Base-by-base conservation (phyloP, 2,329 filamentous ascomycete genomes). In the Ophiobolus disseminans region DNA sequence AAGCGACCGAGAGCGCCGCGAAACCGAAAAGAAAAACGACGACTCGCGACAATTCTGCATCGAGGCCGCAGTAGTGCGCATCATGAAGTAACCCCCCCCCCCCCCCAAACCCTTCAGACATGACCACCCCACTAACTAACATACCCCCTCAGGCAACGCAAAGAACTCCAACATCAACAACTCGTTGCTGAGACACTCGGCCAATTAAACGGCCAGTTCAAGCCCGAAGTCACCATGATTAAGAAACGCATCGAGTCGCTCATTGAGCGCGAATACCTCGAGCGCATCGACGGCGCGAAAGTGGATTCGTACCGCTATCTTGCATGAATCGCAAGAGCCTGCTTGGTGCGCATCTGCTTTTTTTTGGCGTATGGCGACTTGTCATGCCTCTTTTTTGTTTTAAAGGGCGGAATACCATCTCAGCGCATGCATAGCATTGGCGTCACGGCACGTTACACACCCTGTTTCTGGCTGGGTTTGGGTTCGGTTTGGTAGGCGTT, bases 181-280 rank as follows among this genome's bases (percentile, higher is more conserved):
- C 84, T 93, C 41, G 78, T 91, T 32, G 82, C 80, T 14, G 88
- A 92, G 71, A 88, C 90, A 10, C 82, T 92, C 46, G 76, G 80
- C n/a, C 86, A 90, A 64, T 78, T 92, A 14, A 78, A 78, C 0
- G 75, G 78, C 40, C 86, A 87, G 34, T 93, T 93, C 78, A 87
- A 85, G 64, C 89, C 89, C 0, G 88, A 92, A 47, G 81, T 92
- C 26, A 79, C 80, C 22, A 85, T 92, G 75, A 87, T 93, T 75
- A 93, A 93, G 79, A 87, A 85, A 69, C 85, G 86, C n/a, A 87
- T 93, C 50, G 89, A 92, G 69, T 86, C 86, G 55, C 76, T 93
- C 40, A 89, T 93, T 40, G 82, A 85, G 51, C 81, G 88, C 53
- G 89, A 93, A 66, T 93, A 92, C 58, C 77, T 93, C 16, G 89